Evolutionary conservation across 2,329 filamentous ascomycete species (phyloP), one percentile per base, ranked within the genome.

Genomic region (Penicillium paneum): DNA sequence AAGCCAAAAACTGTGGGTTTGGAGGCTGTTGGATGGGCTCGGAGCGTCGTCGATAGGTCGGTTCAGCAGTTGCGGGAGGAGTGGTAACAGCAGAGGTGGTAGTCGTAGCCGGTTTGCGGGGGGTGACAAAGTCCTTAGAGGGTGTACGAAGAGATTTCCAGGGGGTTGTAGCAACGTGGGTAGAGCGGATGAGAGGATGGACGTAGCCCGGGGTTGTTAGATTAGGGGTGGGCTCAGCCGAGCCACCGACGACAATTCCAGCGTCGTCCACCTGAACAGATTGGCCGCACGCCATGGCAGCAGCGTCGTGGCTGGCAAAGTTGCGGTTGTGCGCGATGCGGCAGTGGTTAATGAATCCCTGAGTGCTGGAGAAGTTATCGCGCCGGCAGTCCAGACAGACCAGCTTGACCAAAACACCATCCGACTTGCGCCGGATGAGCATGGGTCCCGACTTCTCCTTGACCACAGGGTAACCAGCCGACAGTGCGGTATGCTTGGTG

Each of bases 341-440:
- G 71, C 93, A 97, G 71, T 99, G 94, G 69, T 99, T 99, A 77
- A 99, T 94, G 75, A 97, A 97, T n/a, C 94, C 94, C 73, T 97
- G 94, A 0, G 92, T 95, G 76, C 92, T 97, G 52, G 89, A 92
- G 69, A 97, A 97, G 72, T 97, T 90, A 71, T 91, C 90, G 60
- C 93, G 83, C 46, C 91, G 82, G 74, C 94, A 97, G 71, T 94
- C 89, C 55, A 89, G 76, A 78, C 94, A 99, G 59, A 96, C 88
- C 45, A 97, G 82, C 74, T 96, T 95, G 60, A 97, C 93, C 60
- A 87, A 86, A 68, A 90, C 82, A 52, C 90, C 90, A 74, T 97
- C 92, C 19, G 81, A 83, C 50, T 88, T 87, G 65, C 91, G 88
- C 75, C 91, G 92, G 70, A 96, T 81, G 61, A 94, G 81, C 72